Base-by-base conservation (phyloP, 2,329 filamentous ascomycete species). In the Claviceps paspali region DNA sequence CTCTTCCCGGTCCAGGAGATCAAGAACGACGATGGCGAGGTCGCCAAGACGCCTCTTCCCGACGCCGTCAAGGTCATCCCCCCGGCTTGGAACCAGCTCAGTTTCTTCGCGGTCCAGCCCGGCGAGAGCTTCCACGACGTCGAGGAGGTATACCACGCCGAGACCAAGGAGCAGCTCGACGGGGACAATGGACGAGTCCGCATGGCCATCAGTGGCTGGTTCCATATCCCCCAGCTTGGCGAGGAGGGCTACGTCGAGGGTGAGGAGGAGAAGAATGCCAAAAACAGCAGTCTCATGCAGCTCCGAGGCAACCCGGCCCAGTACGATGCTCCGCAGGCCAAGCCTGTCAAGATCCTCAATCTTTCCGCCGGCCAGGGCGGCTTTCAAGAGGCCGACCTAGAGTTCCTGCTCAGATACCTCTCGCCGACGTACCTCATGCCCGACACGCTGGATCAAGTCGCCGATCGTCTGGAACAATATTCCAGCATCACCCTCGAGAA, bases 101-200 rank as follows among this genome's bases (percentile, higher is more conserved):
- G 83, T 49, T 98, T 98, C 71, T 98, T 98, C 58, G 86, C 87
- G 14, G 92, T 98, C 6, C 86, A 95, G 62, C 91, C 91, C 0
- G 91, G 91, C n/a, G 79, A 94, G 68, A 96, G 88, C 57, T 98
- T 96, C 60, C 91, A 98, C 60, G 91, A 98, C 56, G 91, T 98
- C 38, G 88, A 96, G 62, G 91, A 98, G 61, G 91, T 98, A 4
- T 96, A 95, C 61, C 76, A 82, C 54, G 69, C 75, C 50, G 65
- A 62, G 45, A 67, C 54, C 41, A 65, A 64, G 53, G 70, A 64
- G 49, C 72, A 74, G 59, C 70, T 76, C 38, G 70, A 68, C 53
- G 75, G 68, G 56, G 73, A 87, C 41, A 79, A 80, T 14, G 80
- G 79, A 1, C 74, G 84, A 33, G 76, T 95, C 34, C 79, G 91